Evolutionary conservation across 495 filamentous ascomycete genomes (phyloP).

Genomic region (Venustampulla echinocandica): DNA sequence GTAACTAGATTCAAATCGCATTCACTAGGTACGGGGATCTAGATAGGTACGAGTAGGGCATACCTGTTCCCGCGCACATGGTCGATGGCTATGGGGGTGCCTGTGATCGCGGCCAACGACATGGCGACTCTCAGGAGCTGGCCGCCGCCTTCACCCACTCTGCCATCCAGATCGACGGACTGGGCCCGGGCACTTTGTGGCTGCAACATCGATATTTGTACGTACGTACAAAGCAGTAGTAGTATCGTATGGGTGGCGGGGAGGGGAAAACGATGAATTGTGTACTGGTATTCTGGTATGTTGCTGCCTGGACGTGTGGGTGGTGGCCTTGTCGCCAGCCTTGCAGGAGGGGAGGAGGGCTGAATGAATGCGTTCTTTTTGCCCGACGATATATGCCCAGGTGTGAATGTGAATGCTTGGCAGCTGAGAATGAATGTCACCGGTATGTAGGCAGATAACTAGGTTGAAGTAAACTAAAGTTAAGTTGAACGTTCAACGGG

Average conservation of each 20-base stretch:
- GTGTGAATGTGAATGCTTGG: too few species aligned
- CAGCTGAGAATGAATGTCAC: too few species aligned
- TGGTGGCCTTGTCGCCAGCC: constrained; percentile 5
- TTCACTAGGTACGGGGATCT: too few species aligned
- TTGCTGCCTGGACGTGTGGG: constrained; percentile 7
- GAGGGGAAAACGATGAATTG: too few species aligned
- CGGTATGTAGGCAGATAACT: too few species aligned
- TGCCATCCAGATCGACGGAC: constrained; percentile 48
- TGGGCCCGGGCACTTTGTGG: too few species aligned
- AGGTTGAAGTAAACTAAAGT: not conserved
- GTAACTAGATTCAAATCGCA: too few species aligned
- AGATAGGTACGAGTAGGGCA: constrained; percentile 5
- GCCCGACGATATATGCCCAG: not conserved
- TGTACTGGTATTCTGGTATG: too few species aligned
- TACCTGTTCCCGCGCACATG: constrained; percentile 62
- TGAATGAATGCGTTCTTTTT: not conserved
- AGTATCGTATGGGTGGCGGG: too few species aligned
- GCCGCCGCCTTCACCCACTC: constrained; percentile 75
- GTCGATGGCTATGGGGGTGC: constrained; percentile 53
- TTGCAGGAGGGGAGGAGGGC: not conserved
- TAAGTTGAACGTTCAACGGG: not conserved
- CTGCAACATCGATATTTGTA: too few species aligned
- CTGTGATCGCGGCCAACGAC: constrained; percentile 58
- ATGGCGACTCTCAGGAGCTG: constrained; percentile 70
- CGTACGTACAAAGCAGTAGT: too few species aligned